phyloP scores from a whole-genome alignment of 345 rosid genomes.

The Diplotaxis tenuifolia region DNA sequence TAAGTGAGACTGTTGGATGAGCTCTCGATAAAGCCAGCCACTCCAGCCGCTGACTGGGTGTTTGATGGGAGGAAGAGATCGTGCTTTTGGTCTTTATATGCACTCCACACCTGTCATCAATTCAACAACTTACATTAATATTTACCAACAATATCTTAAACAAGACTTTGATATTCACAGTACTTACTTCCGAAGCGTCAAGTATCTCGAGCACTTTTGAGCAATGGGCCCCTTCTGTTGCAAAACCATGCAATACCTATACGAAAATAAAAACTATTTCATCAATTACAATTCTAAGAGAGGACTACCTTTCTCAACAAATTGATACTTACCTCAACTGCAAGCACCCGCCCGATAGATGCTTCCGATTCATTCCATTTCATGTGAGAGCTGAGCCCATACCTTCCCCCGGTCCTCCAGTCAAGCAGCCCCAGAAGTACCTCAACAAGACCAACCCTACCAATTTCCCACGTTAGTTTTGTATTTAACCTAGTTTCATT shows the following conservation, averaged over 20 bases:
- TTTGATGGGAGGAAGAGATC: slow-evolving; percentile 96
- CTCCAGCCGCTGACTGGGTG: slow-evolving; percentile 93
- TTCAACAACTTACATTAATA: neutral
- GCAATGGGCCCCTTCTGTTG: slow-evolving; percentile 97
- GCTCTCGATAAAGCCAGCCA: slow-evolving; percentile 91
- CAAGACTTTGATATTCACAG: neutral
- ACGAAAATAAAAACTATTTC: neutral
- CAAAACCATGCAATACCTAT: slow-evolving; percentile 89
- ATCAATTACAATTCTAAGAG: neutral
- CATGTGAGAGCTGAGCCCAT: slow-evolving; percentile 86
- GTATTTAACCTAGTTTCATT: neutral
- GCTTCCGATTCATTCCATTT: slow-evolving; percentile 99
- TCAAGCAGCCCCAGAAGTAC: slow-evolving; percentile 97
- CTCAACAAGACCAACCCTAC: slow-evolving; percentile 92
- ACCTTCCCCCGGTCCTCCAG: slow-evolving; percentile 93
- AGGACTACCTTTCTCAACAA: neutral
- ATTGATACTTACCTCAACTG: slow-evolving; percentile 66
- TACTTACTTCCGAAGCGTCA: slow-evolving; percentile 89
- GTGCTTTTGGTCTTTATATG: slow-evolving; percentile 96
- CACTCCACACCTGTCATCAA: slow-evolving; percentile 75
- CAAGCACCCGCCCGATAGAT: slow-evolving; percentile 94
- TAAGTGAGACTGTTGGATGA: slow-evolving; percentile 75
- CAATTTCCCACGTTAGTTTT: slow-evolving; percentile 2
- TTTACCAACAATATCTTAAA: neutral
- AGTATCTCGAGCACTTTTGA: slow-evolving; percentile 77